Evolutionary conservation across 2,329 filamentous ascomycete genomes (phyloP), one percentile per base, ranked within the genome.

Genomic region (Fusarium falciforme): DNA sequence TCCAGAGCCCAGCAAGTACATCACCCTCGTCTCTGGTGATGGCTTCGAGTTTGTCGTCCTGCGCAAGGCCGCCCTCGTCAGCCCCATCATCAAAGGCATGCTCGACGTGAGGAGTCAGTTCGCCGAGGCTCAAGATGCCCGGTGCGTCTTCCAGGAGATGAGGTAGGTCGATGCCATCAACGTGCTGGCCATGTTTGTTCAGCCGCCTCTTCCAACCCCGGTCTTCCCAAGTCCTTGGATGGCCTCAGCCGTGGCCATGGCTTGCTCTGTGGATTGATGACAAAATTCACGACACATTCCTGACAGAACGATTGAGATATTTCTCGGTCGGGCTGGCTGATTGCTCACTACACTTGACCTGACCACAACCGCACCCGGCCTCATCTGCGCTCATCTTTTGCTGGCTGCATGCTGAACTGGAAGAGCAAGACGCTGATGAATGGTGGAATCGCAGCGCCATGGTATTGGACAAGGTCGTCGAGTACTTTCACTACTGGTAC

Each of bases 401-500:
- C 66, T 71, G 63, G 68, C 65, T 49, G 57, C 55, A 63, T 66
- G 20, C 55, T 22, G 62, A 35, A 36, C 55, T 67, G 38, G 36
- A 61, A 72, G 57, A 76, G 63, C 58, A 63, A 69, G 69, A 75
- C 69, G 73, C 78, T 76, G 75, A 77, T 74, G 69, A 70, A 59
- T 77, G 64, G 52, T 71, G 58, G 20, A 66, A 72, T 69, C 65
- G 74, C 80, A 95, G 93, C 82, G 92, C 90, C 73, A 85, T 92
- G 62, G 89, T 95, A 7, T 89, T 96, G 4, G 93, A 95, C 81
- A 94, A 94, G 80, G 91, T 95, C 35, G 93, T 92, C 81, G 93
- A 95, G 83, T 96, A 95, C 83, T 92, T 95, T 71, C 93, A 94
- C 80, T 95, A 95, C 85, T 93, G 93, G 85, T 92, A 94, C 83